Percentiles rank a stretch among this genome's conserved stretches.
Evolutionary conservation across 805 yeast species (phyloP).

Genomic region (Peterozyma xylosa): DNA sequence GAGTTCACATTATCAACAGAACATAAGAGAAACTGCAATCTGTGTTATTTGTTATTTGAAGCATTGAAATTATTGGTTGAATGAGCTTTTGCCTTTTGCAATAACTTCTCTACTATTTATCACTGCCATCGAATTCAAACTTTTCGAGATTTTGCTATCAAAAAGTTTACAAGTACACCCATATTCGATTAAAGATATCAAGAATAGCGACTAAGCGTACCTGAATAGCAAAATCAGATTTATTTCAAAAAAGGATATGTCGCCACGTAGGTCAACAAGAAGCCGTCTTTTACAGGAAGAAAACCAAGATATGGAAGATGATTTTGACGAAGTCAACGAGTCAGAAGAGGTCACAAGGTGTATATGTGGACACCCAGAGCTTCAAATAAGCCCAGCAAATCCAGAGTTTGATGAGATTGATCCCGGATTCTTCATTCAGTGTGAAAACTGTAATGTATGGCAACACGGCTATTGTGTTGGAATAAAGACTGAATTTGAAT

Average conservation of each 20-base stretch:
- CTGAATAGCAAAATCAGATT: not conserved
- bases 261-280: slow-evolving; percentile 6
- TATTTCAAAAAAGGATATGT: not conserved
- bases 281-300: not conserved
- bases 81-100: no score
- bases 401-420: slow-evolving; percentile 31
- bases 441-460: slow-evolving; percentile 93
- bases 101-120: no score
- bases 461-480: slow-evolving; percentile 98
- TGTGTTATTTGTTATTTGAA: no score
- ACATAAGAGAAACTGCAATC: no score
- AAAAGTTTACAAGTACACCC: no score
- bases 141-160: no score
- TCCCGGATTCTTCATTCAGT: slow-evolving; percentile 67
- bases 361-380: slow-evolving; percentile 44
- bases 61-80: no score
- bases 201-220: no score
- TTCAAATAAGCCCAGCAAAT: slow-evolving; percentile 20
- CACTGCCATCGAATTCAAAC: no score
- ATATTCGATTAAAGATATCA: no score
- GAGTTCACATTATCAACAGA: no score
- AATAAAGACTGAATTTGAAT: slow-evolving; percentile 59
- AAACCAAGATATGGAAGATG: slow-evolving; percentile 5
- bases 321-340: slow-evolving; percentile 17
- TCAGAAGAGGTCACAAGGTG: slow-evolving; percentile 46